Percentiles rank a stretch among this genome's conserved stretches.
These are phyloP conservation scores for Hypoxylon perforatum DNA, from an alignment of 495 filamentous ascomycete genomes.

Conservation along the genomic window DNA sequence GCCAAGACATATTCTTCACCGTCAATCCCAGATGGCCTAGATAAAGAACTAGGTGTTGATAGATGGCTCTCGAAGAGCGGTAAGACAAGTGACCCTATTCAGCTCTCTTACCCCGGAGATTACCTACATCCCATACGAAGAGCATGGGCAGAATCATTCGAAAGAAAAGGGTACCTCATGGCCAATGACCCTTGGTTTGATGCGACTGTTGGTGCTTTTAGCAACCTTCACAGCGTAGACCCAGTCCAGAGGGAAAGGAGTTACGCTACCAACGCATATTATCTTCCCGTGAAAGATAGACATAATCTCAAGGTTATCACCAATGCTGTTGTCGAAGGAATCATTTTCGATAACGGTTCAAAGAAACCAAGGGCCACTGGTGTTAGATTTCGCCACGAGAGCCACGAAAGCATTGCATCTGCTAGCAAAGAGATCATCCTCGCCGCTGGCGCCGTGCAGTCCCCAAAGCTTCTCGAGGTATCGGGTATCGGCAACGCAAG, in stretches of 20 bases:
- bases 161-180: neutral
- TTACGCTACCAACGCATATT: neutral
- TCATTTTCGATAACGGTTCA: slow-evolving; percentile 50
- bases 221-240: neutral
- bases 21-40: neutral
- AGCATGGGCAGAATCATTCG: neutral
- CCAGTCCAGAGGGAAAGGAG: neutral
- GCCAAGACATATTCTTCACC: neutral
- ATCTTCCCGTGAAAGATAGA: neutral
- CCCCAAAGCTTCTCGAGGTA: slow-evolving; percentile 66
- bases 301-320: slow-evolving; percentile 18
- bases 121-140: neutral
- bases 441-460: slow-evolving; percentile 64
- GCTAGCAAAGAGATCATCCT: slow-evolving; percentile 66
- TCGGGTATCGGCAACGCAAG: slow-evolving; percentile 63
- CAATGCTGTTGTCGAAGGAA: slow-evolving; percentile 37
- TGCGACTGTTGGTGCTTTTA: neutral
- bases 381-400: slow-evolving; percentile 55
- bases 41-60: neutral
- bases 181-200: neutral
- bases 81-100: neutral
- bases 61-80: neutral
- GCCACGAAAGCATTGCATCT: slow-evolving; percentile 40
- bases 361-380: slow-evolving; percentile 34
- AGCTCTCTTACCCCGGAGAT: neutral